Evolutionary conservation across 192 early-diverging fungal species (phyloP), one percentile per base, ranked within the genome.

Genomic region (Irineochytrium annulatum): DNA sequence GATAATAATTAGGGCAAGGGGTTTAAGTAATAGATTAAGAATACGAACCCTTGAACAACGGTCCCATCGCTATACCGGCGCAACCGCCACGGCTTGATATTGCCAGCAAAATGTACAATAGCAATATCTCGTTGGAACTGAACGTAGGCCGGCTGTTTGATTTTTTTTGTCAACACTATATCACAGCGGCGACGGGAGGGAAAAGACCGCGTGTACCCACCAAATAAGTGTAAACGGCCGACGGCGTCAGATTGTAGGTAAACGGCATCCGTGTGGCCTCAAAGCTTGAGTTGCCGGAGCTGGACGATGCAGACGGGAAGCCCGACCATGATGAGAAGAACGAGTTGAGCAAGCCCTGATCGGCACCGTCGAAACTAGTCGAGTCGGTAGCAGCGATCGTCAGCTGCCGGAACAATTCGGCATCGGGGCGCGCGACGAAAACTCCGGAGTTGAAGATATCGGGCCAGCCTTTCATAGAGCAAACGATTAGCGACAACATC

Each of bases 391-490:
- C 77, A 33, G 77, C 48, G 3, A 74, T 72, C 31, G 83, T 60
- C 35, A 90, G 60, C 0, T 70, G 77, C 5, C 74, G 52, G 57
- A 75, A 87, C 22, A 83, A 60, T 22, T 76, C 66, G 3, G 41
- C 66, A 33, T 71, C 70, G 24, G 92, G 88, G 43, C 75, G 69
- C 11, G 77, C 74, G 37, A 89, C 87, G 79, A 98, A 88, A 1
- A 98, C 92, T 3, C 93, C 95, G 43, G 95, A 95, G 69, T 98
- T 98, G 77, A 98, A 98, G 58, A 87, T 90, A 67, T 98, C 95
- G 0, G 95, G 95, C 95, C 95, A 98, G 0, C 93, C n/a, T n/a
- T n/a, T n/a, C n/a, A n/a, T n/a, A n/a, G n/a, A n/a, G n/a, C n/a
- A n/a, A 91, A 22, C 87, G 87, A 44, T 95, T 92, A 3, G 91